These are phyloP conservation scores for Isabelozyma pseudorhagii DNA, from an alignment of 805 yeast genomes.

Conservation along the genomic window DNA sequence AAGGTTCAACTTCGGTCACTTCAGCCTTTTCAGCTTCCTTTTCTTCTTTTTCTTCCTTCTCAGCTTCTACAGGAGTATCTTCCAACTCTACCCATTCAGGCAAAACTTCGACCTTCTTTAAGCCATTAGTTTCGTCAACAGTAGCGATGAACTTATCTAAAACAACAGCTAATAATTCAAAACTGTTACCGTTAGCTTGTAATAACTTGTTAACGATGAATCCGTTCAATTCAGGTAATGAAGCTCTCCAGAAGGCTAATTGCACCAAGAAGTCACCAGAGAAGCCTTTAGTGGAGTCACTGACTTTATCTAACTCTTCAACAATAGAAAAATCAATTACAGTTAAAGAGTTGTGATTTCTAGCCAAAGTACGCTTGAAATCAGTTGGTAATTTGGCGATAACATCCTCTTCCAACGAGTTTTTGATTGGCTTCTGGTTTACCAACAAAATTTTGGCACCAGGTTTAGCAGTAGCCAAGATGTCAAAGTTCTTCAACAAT, in stretches of 20 bases:
- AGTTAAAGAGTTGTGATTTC: slow-evolving; percentile 50
- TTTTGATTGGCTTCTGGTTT: slow-evolving; percentile 28
- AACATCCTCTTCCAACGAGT: slow-evolving; percentile 44
- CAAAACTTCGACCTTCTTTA: slow-evolving; percentile 32
- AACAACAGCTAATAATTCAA: slow-evolving; percentile 74
- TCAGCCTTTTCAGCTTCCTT: slow-evolving; percentile 15
- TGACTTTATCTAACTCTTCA: slow-evolving; percentile 54
- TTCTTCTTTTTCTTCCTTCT: slow-evolving; percentile 14
- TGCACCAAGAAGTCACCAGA: slow-evolving; percentile 72
- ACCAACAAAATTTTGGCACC: slow-evolving; percentile 56
- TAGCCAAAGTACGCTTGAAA: slow-evolving; percentile 51
- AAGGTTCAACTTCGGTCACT: slow-evolving; percentile 12
- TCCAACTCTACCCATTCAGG: slow-evolving; percentile 35
- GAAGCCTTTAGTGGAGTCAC: slow-evolving; percentile 66
- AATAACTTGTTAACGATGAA: slow-evolving; percentile 73
- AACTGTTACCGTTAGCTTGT: slow-evolving; percentile 77
- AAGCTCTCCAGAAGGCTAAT: slow-evolving; percentile 73
- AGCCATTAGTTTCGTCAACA: slow-evolving; percentile 43
- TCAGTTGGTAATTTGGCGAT: slow-evolving; percentile 52
- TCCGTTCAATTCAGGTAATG: slow-evolving; percentile 59
- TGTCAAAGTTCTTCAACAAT: slow-evolving; percentile 57
- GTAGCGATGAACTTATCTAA: slow-evolving; percentile 63
- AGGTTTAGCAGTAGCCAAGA: slow-evolving; percentile 54
- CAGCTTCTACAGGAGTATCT: slow-evolving; percentile 30
- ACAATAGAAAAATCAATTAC: slow-evolving; percentile 61